Percentiles rank a stretch among this genome's conserved stretches.
phyloP scores from a whole-genome alignment of 75 land plant species.

The Sequoia sempervirens region DNA sequence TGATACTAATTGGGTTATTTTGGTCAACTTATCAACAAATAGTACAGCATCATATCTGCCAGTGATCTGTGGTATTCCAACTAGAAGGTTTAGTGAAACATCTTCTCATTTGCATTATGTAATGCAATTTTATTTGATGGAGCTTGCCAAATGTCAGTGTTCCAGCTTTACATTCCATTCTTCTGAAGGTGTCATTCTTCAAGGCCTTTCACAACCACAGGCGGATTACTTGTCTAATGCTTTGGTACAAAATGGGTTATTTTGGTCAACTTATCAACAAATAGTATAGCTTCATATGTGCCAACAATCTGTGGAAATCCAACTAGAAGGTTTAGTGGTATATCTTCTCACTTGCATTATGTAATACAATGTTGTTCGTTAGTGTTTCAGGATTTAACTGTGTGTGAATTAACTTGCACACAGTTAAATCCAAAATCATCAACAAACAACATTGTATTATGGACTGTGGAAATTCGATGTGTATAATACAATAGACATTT shows the following conservation, averaged over 20 bases:
- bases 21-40: not conserved
- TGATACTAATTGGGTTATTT: not conserved
- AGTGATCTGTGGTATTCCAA: not conserved
- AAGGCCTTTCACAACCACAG: not conserved
- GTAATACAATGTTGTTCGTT: not conserved
- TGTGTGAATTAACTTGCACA: too few relatives aligned
- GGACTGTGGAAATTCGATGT: too few relatives aligned
- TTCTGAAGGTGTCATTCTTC: not conserved
- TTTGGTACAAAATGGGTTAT: not conserved
- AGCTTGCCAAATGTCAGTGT: not conserved
- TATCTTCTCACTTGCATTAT: not conserved
- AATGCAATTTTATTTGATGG: not conserved
- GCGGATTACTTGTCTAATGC: not conserved
- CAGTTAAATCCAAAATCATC: too few relatives aligned
- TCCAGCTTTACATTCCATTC: not conserved
- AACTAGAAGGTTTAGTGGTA: not conserved
- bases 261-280: not conserved
- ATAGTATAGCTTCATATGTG: not conserved
- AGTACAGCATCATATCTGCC: not conserved
- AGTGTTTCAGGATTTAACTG: too few relatives aligned
- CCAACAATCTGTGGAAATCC: not conserved
- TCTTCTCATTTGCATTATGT: not conserved
- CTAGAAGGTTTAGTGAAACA: not conserved
- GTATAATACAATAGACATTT: too few relatives aligned
- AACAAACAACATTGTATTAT: too few relatives aligned